These are phyloP conservation scores for Mycena haematopus DNA, from an alignment of 768 basidiomycete genomes.

Conservation along the genomic window DNA sequence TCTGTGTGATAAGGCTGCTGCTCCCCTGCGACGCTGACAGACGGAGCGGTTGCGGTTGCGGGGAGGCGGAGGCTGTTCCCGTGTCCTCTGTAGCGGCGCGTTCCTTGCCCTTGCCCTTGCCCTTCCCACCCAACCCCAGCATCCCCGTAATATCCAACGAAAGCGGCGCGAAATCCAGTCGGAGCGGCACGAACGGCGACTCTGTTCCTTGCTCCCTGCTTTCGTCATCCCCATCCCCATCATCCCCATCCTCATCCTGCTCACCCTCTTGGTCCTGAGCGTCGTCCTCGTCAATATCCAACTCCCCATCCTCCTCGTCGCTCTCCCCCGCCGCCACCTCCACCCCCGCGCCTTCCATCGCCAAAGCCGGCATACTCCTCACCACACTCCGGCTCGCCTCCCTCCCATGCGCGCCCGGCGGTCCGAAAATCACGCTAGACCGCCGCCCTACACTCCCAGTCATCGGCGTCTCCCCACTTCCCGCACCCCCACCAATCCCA, in stretches of 20 bases:
- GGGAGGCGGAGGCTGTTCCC: background rate
- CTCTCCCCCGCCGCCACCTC: constrained; percentile 41
- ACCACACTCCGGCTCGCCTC: constrained; percentile 48
- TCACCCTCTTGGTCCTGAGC: too few species aligned
- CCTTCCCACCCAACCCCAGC: constrained; percentile 24
- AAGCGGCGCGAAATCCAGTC: constrained; percentile 39
- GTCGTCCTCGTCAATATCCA: constrained; percentile 39
- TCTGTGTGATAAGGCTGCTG: constrained; percentile 4
- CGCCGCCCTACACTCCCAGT: constrained; percentile 21
- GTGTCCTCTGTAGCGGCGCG: constrained; percentile 17
- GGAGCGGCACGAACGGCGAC: constrained; percentile 32
- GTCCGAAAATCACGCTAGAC: constrained; percentile 31
- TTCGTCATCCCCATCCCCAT: constrained; percentile 20
- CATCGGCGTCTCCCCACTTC: constrained; percentile 16
- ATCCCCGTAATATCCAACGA: constrained; percentile 41
- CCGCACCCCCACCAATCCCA: constrained; percentile 9
- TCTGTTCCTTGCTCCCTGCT: constrained; percentile 27
- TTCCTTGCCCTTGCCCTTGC: constrained; percentile 36
- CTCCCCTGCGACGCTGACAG: constrained; percentile 12
- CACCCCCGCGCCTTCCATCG: constrained; percentile 43
- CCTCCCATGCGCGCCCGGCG: constrained; percentile 28
- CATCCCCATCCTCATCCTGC: constrained; percentile 32
- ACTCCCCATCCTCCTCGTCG: constrained; percentile 41
- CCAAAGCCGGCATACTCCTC: constrained; percentile 62
- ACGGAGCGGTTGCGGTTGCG: constrained; percentile 5